phyloP scores from a whole-genome alignment of 2,329 filamentous ascomycete species.

The Scortechinia acanthostroma region DNA sequence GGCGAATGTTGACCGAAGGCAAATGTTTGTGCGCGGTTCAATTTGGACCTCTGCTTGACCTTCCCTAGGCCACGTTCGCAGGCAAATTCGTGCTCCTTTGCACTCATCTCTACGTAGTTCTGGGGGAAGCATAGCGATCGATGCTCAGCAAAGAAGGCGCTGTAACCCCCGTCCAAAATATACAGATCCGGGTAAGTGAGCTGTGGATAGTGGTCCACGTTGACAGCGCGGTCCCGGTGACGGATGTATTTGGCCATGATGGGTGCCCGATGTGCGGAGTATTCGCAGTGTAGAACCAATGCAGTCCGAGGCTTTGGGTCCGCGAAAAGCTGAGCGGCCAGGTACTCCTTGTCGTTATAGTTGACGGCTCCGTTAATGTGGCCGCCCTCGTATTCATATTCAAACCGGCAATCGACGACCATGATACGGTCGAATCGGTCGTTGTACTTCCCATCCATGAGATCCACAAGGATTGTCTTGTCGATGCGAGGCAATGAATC shows the following conservation, averaged over 20 bases:
- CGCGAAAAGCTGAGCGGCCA: conserved; percentile 73
- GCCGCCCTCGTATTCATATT: conserved; percentile 96
- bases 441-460: conserved; percentile 79
- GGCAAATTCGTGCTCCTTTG: conserved; percentile 81
- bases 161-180: conserved; percentile 93
- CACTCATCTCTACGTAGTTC: conserved; percentile 94
- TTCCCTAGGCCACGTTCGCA: conserved; percentile 93
- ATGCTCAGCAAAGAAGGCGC: conserved; percentile 78
- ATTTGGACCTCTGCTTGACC: conserved; percentile 71
- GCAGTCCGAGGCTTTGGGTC: conserved; percentile 65
- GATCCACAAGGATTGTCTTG: conserved; percentile 73
- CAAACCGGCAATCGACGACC: conserved; percentile 92
- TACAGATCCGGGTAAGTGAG: conserved; percentile 96
- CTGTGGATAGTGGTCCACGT: conserved; percentile 77
- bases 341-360: conserved; percentile 89
- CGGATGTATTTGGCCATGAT: conserved; percentile 94
- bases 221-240: conserved; percentile 77
- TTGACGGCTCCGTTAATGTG: conserved; percentile 92
- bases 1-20: conserved; percentile 72
- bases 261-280: conserved; percentile 90
- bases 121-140: conserved; percentile 80
- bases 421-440: conserved; percentile 73
- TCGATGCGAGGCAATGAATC: conserved; percentile 86
- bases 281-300: conserved; percentile 94
- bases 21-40: conserved; percentile 85